Evolutionary conservation across 1,284 basidiomycete species (phyloP).

Genomic region (Rhodofomes roseus): DNA sequence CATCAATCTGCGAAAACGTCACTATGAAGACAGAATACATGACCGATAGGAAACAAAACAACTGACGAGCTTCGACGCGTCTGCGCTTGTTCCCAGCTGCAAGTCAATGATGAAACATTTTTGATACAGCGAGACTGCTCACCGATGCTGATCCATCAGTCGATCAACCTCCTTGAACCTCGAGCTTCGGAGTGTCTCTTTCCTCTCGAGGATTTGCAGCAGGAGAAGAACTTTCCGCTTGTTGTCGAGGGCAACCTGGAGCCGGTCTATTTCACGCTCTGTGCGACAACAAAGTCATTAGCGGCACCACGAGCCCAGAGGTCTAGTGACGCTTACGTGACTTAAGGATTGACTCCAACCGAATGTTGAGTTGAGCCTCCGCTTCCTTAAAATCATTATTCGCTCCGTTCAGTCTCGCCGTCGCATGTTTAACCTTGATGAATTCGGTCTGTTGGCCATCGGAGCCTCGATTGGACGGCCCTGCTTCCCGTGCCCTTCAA

Average conservation of each 20-base stretch:
- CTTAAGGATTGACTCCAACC: background rate
- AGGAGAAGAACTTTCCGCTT: constrained; percentile 9
- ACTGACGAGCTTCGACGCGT: background rate
- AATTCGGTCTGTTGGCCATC: constrained; percentile 5
- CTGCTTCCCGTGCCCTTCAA: background rate
- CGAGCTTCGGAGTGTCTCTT: constrained; percentile 12
- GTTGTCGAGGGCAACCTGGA: constrained; percentile 9
- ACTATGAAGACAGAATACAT: no score
- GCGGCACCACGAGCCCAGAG: background rate
- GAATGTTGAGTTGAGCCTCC: constrained; percentile 2
- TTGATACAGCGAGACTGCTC: background rate
- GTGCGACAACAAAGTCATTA: background rate
- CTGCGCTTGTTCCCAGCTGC: background rate
- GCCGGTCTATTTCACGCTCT: constrained; percentile 9
- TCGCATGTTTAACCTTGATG: constrained; percentile 5
- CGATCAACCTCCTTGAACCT: constrained; percentile 9
- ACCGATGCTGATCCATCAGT: constrained; percentile 11
- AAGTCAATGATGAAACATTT: background rate
- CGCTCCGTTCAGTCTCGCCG: constrained; percentile 8
- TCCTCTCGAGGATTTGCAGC: constrained; percentile 14
- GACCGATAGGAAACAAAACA: background rate
- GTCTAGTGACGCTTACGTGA: background rate
- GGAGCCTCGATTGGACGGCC: background rate
- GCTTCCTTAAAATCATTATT: constrained; percentile 1
- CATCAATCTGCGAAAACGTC: background rate